phyloP scores from a whole-genome alignment of 192 early-diverging fungal genomes.

The Powellomyces hirtus region DNA sequence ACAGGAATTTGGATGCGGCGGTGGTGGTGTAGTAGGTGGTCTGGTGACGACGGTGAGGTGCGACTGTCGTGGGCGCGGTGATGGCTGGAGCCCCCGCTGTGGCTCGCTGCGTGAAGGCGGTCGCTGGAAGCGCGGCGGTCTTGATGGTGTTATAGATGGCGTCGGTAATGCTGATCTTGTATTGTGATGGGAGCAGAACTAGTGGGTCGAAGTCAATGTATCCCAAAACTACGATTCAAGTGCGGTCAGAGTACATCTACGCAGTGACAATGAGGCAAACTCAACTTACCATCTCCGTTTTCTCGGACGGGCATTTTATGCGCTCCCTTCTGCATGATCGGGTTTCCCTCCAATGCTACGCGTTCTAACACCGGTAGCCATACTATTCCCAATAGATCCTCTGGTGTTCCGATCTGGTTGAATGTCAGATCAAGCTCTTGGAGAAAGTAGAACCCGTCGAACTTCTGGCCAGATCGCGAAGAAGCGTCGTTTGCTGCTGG shows the following conservation, averaged over 20 bases:
- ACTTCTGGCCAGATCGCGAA: neutral
- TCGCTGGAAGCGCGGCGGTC: neutral
- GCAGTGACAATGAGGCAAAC: no score
- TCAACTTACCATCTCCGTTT: neutral
- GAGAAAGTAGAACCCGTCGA: slow-evolving; percentile 41
- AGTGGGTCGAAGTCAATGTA: slow-evolving; percentile 33
- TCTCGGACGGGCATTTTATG: slow-evolving; percentile 19
- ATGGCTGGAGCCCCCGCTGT: neutral
- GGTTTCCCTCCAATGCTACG: slow-evolving; percentile 53
- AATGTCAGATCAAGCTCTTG: slow-evolving; percentile 46
- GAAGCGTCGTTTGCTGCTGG: slow-evolving; percentile 2
- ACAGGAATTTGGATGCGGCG: slow-evolving; percentile 19
- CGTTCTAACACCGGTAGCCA: slow-evolving; percentile 37
- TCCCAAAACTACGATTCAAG: slow-evolving; percentile 21
- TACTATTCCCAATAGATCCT: slow-evolving; percentile 42
- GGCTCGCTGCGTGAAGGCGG: neutral
- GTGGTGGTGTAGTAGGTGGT: slow-evolving; percentile 4
- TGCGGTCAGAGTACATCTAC: no score
- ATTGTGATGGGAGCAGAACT: slow-evolving; percentile 1
- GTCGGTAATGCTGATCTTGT: slow-evolving; percentile 25
- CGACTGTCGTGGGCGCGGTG: neutral
- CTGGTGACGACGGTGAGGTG: neutral
- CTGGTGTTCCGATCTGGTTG: slow-evolving; percentile 40
- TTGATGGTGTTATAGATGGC: slow-evolving; percentile 6
- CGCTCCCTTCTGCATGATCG: slow-evolving; percentile 33